Evolutionary conservation across 768 basidiomycete genomes (phyloP).

Genomic region (Aureoboletus auriporus): DNA sequence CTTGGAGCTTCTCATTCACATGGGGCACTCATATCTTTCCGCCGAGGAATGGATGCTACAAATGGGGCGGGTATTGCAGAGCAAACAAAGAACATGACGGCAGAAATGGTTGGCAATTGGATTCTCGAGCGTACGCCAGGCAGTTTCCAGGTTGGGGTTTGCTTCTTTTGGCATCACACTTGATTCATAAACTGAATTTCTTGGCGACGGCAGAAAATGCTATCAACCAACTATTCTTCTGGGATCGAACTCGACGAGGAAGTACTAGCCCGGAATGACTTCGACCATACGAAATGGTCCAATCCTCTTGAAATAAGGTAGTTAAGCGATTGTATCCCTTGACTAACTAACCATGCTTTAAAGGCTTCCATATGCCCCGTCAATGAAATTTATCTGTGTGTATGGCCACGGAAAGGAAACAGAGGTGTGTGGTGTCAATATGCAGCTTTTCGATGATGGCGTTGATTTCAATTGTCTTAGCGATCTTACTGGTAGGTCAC

Average conservation of each 20-base stretch:
- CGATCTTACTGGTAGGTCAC: conserved; percentile 77
- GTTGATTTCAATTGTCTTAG: conserved; percentile 32
- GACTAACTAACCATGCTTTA: neutral
- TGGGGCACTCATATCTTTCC: conserved; percentile 82
- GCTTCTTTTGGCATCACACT: conserved; percentile 1
- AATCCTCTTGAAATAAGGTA: conserved; percentile 85
- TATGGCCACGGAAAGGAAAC: conserved; percentile 97
- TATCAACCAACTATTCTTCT: conserved; percentile 80
- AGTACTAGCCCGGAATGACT: conserved; percentile 58
- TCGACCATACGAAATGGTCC: conserved; percentile 83
- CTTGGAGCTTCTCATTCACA: conserved; percentile 54
- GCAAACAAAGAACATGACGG: conserved; percentile 64
- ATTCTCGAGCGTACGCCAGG: conserved; percentile 78
- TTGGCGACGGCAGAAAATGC: conserved; percentile 53
- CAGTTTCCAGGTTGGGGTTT: conserved; percentile 66
- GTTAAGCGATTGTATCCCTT: neutral
- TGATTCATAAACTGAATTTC: neutral
- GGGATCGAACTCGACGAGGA: conserved; percentile 79
- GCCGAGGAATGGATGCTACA: conserved; percentile 27
- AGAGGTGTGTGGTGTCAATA: conserved; percentile 49
- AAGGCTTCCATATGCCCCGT: conserved; percentile 85
- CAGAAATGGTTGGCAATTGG: conserved; percentile 70
- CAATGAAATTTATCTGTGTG: conserved; percentile 87
- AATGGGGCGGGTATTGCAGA: conserved; percentile 10
- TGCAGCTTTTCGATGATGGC: neutral